These are phyloP conservation scores for Alectoria sarmentosa DNA, from an alignment of 495 filamentous ascomycete genomes.

Conservation along the genomic window DNA sequence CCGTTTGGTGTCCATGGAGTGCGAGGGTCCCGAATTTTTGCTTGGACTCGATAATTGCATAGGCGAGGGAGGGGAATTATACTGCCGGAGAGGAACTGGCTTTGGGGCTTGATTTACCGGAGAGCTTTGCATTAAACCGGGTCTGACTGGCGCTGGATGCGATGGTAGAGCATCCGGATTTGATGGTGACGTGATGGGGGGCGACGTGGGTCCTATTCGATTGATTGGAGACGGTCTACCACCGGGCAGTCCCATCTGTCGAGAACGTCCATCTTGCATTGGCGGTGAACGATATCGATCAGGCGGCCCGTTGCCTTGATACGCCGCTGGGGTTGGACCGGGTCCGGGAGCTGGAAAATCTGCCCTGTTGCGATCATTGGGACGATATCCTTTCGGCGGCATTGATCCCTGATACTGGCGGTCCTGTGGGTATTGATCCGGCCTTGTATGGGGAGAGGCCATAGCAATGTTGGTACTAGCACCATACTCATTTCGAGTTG, in stretches of 20 bases:
- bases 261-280: constrained; percentile 3
- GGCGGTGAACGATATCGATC: constrained; percentile 18
- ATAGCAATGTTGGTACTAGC: not conserved
- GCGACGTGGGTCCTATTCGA: constrained; percentile 23
- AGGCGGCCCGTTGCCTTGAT: constrained; percentile 6
- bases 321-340: not conserved
- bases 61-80: constrained; percentile 30
- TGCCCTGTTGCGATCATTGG: not conserved
- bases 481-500: constrained; percentile 4
- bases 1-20: constrained; percentile 20
- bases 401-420: constrained; percentile 4
- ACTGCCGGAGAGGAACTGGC: constrained; percentile 31
- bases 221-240: constrained; percentile 21
- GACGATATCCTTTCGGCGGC: not conserved
- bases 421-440: constrained; percentile 2
- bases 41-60: constrained; percentile 29
- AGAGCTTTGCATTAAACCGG: constrained; percentile 55
- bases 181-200: constrained; percentile 32
- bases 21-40: constrained; percentile 16
- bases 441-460: not conserved
- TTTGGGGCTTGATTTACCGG: constrained; percentile 30
- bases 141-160: constrained; percentile 75
- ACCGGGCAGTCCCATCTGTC: constrained; percentile 8
- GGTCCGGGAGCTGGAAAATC: not conserved
- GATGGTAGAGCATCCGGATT: constrained; percentile 40